A percentile compares a stretch with the other conserved stretches of the same genome.
Evolutionary conservation across 345 rosid species (phyloP).

Genomic region (Syzygium oleosum): DNA sequence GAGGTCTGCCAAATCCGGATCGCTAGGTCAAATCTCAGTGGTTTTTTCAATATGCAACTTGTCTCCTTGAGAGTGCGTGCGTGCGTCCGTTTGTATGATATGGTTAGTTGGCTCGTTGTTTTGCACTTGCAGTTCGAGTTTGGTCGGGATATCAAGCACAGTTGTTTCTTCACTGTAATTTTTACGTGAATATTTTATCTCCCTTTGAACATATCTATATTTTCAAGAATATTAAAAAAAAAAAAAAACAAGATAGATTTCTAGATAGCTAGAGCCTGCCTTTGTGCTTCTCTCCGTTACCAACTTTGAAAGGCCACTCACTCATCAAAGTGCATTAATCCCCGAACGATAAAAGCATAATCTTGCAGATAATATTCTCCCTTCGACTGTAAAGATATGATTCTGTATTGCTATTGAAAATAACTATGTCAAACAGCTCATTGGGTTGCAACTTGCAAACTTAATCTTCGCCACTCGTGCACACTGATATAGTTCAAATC

Average conservation of each 20-base stretch:
- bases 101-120: neutral
- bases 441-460: neutral
- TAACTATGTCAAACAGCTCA: neutral
- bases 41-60: neutral
- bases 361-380: neutral
- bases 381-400: neutral
- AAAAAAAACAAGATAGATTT: neutral
- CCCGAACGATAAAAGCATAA: neutral
- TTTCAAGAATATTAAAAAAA: neutral
- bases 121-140: neutral
- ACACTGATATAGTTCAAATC: neutral
- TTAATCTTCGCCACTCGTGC: neutral
- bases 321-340: neutral
- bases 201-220: neutral
- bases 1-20: neutral
- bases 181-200: neutral
- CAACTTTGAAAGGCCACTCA: neutral
- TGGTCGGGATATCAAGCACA: neutral
- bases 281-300: neutral
- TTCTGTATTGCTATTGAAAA: neutral
- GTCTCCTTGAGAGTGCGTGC: neutral
- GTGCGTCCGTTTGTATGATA: neutral
- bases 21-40: neutral
- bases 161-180: neutral
- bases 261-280: neutral